phyloP scores from a whole-genome alignment of 2,329 filamentous ascomycete genomes.

The Ophiognomonia clavigignenti-juglandacearum region DNA sequence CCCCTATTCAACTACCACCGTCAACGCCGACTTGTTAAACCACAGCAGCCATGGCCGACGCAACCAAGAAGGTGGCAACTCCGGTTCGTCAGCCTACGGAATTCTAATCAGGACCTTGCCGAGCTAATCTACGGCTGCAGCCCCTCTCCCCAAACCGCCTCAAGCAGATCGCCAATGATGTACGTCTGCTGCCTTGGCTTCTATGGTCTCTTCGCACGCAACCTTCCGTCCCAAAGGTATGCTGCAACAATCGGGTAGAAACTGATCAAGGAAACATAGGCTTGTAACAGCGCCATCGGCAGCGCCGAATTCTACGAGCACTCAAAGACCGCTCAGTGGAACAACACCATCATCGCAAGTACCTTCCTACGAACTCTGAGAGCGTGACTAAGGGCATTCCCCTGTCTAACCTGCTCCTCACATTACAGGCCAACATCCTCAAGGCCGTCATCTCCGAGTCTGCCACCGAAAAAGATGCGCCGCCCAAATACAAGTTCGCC shows the following conservation, averaged over 20 bases:
- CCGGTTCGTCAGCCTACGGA: constrained; percentile 8
- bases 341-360: constrained; percentile 85
- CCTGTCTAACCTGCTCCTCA: constrained; percentile 8
- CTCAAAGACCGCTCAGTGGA: constrained; percentile 79
- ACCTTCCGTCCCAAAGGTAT: not conserved
- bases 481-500: constrained; percentile 81
- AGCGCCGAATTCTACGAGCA: constrained; percentile 81
- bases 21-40: not conserved
- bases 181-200: constrained; percentile 45
- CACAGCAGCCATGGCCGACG: constrained; percentile 11
- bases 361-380: not conserved
- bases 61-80: constrained; percentile 12
- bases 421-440: constrained; percentile 65
- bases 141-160: constrained; percentile 73
- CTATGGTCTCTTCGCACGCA: constrained; percentile 1
- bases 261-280: constrained; percentile 45
- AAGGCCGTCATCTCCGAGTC: constrained; percentile 73
- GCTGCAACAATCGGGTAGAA: not conserved
- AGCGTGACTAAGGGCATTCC: constrained; percentile 10
- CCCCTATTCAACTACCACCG: constrained; percentile 2
- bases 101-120: not conserved
- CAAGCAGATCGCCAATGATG: constrained; percentile 80
- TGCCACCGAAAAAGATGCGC: constrained; percentile 48
- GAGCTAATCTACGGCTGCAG: constrained; percentile 36
- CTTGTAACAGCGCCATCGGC: constrained; percentile 74